These are phyloP conservation scores for Fusarium nanum DNA, from an alignment of 2,329 filamentous ascomycete species.

Conservation along the genomic window DNA sequence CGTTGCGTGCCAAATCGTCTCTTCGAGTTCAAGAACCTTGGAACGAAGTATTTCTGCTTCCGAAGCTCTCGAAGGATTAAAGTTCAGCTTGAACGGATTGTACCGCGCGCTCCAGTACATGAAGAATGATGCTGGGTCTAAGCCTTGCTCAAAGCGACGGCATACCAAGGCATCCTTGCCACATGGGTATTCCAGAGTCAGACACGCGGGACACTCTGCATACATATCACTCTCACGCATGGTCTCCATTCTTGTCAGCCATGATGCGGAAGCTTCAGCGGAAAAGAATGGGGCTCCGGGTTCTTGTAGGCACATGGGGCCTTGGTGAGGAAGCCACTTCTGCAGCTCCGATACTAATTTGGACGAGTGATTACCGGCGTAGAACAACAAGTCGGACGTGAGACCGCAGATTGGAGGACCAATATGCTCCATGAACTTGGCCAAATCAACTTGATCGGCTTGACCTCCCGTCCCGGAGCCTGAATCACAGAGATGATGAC, in stretches of 20 bases:
- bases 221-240: neutral
- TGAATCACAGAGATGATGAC: neutral
- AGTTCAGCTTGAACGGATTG: neutral
- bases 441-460: neutral
- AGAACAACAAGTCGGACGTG: constrained; percentile 13
- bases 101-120: constrained; percentile 19
- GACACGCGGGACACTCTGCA: neutral
- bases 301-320: neutral
- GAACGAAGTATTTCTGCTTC: neutral
- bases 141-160: accelerated
- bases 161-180: neutral
- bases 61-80: constrained; percentile 1
- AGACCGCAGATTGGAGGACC: constrained; percentile 8
- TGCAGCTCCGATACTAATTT: constrained; percentile 6
- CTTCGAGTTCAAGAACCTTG: constrained; percentile 17
- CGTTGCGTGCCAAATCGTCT: neutral
- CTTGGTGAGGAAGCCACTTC: constrained; percentile 3
- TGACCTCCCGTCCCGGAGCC: accelerated
- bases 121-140: neutral
- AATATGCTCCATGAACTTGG: constrained; percentile 14
- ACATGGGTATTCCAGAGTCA: neutral
- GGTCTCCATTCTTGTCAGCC: neutral
- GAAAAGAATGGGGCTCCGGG: constrained; percentile 10
- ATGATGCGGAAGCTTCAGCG: constrained; percentile 6
- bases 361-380: neutral